phyloP scores from a whole-genome alignment of 2,329 filamentous ascomycete genomes.

The Onygenales sp. region DNA sequence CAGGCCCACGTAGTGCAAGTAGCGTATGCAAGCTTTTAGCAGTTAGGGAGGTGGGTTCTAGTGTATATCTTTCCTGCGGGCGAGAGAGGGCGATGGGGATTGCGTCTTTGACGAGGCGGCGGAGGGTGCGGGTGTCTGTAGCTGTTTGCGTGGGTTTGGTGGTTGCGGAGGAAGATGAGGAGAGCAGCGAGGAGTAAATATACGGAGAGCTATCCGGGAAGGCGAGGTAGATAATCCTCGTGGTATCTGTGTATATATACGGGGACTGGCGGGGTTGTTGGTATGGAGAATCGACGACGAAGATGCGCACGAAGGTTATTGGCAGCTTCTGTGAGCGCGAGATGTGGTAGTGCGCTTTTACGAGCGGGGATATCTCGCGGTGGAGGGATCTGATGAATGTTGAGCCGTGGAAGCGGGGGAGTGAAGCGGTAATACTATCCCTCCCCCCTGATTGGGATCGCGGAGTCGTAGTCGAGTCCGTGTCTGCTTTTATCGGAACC shows the following conservation, averaged over 20 bases:
- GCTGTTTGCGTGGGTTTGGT: not conserved
- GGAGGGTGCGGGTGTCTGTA: conserved; percentile 52
- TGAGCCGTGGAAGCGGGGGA: conserved; percentile 68
- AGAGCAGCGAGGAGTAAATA: conserved; percentile 54
- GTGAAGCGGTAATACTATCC: conserved; percentile 20
- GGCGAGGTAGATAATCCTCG: conserved; percentile 66
- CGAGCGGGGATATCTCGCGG: conserved; percentile 61
- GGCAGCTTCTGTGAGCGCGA: conserved; percentile 57
- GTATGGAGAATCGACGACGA: conserved; percentile 73
- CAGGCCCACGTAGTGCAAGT: conserved; percentile 58
- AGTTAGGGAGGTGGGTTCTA: conserved; percentile 58
- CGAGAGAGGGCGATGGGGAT: conserved; percentile 74
- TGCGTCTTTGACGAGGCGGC: conserved; percentile 63
- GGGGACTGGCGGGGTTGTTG: conserved; percentile 40
- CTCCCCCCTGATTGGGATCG: conserved; percentile 18
- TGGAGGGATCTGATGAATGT: conserved; percentile 72
- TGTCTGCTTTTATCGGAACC: conserved; percentile 14
- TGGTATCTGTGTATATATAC: conserved; percentile 46
- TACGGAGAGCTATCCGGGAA: conserved; percentile 74
- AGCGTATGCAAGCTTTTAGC: conserved; percentile 64
- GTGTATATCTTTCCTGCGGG: conserved; percentile 60
- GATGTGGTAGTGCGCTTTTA: conserved; percentile 77
- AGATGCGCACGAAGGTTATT: conserved; percentile 65
- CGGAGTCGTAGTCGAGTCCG: not conserved
- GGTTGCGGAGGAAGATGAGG: conserved; percentile 17